Conservation (phyloP, 176 grass and related monocot genomes). For the Stipa capillata region DNA sequence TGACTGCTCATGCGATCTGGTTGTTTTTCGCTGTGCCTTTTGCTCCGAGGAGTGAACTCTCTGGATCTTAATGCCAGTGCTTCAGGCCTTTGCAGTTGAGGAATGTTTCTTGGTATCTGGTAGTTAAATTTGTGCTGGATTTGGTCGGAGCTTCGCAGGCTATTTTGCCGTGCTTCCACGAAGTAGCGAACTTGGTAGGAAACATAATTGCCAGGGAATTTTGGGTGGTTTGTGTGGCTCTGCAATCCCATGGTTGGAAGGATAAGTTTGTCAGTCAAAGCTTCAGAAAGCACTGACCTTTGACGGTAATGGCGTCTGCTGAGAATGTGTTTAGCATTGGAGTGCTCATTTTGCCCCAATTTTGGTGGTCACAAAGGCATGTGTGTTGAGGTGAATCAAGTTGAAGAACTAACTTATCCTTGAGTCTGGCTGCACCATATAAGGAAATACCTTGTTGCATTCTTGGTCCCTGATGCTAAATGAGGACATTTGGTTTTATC, state of each 20-base stretch:
- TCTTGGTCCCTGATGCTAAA: not conserved
- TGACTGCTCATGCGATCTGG: not conserved
- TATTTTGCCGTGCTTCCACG: not conserved
- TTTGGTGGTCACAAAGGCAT: not conserved
- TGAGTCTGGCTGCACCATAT: not conserved
- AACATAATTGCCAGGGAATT: not conserved
- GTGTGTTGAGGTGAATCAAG: not conserved
- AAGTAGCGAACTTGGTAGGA: not conserved
- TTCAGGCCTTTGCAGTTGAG: not conserved
- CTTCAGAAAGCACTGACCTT: not conserved
- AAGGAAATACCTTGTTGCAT: not conserved
- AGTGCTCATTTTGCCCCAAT: not conserved
- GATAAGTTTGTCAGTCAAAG: not conserved
- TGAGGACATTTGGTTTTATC: not conserved
- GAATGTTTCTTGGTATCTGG: not conserved
- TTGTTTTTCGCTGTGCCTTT: not conserved
- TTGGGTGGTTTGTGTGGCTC: not conserved
- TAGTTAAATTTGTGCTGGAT: not conserved
- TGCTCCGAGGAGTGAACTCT: not conserved
- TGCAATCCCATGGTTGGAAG: not conserved
- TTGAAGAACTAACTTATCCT: not conserved
- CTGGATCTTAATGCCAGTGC: slow-evolving; percentile 1
- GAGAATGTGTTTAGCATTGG: not conserved
- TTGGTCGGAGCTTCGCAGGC: not conserved
- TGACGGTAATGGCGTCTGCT: not conserved